Base-by-base conservation (phyloP, 352 stramenopile species). In the Globisporangium orthogonon region DNA sequence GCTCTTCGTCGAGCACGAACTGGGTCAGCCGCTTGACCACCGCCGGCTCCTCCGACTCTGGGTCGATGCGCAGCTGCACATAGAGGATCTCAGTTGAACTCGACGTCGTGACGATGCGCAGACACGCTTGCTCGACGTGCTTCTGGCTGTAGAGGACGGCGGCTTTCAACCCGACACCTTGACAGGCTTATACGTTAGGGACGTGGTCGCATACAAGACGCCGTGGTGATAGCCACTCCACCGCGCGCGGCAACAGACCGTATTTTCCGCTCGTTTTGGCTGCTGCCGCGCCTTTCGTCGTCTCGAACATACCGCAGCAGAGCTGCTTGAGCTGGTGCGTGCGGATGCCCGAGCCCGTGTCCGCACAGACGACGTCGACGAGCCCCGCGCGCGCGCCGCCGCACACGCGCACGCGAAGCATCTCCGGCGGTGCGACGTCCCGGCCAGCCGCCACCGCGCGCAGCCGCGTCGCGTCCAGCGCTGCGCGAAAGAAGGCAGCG, bases 101-200 rank as follows among this genome's bases (percentile, higher is more conserved):
- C 2, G 81, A 72, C 0, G 83, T 91, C 28, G 81, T 91, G 7
- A 69, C 75, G 40, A 94, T 75, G 50, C 73, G 77, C 30, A 94
- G 61, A 29, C 76, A 75, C 10, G 69, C 71, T 9, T 60, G 54
- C 4, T 44, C 54, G 2, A 65, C 46, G 52, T 87, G 58, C 9
- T 77, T 60, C 50, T 94, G 83, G 44, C 77, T 88, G 66, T 91
- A 91, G 11, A 91, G 56, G 48, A 87, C 66, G 13, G 83, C 83
- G 4, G 77, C 81, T 63, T 94, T 94, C 35, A 94, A 61, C 0
- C 83, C 83, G 41, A 94, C 60, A 39, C 83, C 83, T 89, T 37
- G 55, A 43, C 46, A 41, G 54, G 18, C 50, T 14, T 17, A 56
- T 23, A 40, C 35, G 18, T 29, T 17, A 4, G 57, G 13, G 10